These are phyloP conservation scores for Neospermospora avenae DNA, from an alignment of 2,329 filamentous ascomycete species.

Conservation along the genomic window DNA sequence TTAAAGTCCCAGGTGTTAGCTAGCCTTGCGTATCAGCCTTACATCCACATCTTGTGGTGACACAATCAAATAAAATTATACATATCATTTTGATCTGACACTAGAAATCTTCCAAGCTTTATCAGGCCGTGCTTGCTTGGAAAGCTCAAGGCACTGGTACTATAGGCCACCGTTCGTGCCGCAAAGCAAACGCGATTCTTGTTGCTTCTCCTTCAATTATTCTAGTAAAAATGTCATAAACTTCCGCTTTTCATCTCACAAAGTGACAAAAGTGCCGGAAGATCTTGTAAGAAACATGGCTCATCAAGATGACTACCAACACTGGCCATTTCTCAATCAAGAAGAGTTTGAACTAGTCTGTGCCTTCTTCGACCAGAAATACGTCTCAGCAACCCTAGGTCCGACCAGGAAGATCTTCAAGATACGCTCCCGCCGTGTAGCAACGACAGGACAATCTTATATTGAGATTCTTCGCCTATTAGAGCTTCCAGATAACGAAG, in stretches of 20 bases:
- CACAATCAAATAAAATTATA: no score
- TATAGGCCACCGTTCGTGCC: no score
- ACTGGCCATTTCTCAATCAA: slow-evolving; percentile 58
- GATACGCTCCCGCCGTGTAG: slow-evolving; percentile 44
- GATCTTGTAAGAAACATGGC: slow-evolving; percentile 20
- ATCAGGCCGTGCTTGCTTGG: no score
- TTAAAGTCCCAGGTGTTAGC: neutral
- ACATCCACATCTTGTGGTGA: no score
- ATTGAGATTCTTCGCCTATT: slow-evolving; percentile 34
- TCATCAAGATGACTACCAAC: slow-evolving; percentile 38
- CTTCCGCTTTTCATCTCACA: neutral
- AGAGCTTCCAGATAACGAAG: slow-evolving; percentile 27
- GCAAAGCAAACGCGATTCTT: no score
- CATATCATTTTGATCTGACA: no score
- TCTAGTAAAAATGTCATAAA: no score
- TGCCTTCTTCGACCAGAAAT: slow-evolving; percentile 56
- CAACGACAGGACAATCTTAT: slow-evolving; percentile 29
- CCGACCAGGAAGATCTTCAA: slow-evolving; percentile 52
- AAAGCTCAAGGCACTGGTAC: no score
- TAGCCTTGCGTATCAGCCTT: neutral
- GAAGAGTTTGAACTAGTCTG: slow-evolving; percentile 65
- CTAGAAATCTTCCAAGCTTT: no score
- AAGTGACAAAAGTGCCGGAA: neutral
- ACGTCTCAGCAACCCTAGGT: slow-evolving; percentile 56
- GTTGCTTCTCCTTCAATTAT: no score